Percentiles rank a stretch among this genome's conserved stretches.
phyloP scores from a whole-genome alignment of 2,329 filamentous ascomycete species.

The Verticillium isaacii region DNA sequence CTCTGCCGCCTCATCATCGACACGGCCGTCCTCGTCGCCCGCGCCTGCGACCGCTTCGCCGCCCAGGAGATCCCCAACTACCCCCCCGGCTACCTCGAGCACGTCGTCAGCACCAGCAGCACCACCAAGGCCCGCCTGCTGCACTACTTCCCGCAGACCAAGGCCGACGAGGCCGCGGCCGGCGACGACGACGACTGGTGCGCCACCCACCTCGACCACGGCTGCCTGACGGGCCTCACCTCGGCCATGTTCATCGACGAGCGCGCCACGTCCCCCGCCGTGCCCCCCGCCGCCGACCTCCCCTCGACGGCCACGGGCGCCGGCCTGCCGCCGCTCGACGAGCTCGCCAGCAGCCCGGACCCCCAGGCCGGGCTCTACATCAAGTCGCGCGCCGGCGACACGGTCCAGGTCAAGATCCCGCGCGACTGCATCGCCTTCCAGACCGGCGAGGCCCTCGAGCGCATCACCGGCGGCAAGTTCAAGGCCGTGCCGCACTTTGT shows the following conservation, averaged over 20 bases:
- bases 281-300: slow-evolving; percentile 19
- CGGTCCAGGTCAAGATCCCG: slow-evolving; percentile 90
- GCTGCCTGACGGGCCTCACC: slow-evolving; percentile 89
- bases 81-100: slow-evolving; percentile 73
- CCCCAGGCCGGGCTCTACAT: slow-evolving; percentile 89
- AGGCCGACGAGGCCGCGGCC: slow-evolving; percentile 27
- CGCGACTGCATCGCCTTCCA: slow-evolving; percentile 92
- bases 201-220: slow-evolving; percentile 83
- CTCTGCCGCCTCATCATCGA: slow-evolving; percentile 86
- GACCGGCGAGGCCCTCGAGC: slow-evolving; percentile 85
- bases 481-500: slow-evolving; percentile 97
- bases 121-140: slow-evolving; percentile 88
- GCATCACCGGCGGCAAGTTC: slow-evolving; percentile 87
- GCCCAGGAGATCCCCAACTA: slow-evolving; percentile 74
- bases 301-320: slow-evolving; percentile 15
- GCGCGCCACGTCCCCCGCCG: slow-evolving; percentile 31
- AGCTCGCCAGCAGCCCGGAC: slow-evolving; percentile 74
- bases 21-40: slow-evolving; percentile 79
- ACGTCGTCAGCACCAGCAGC: slow-evolving; percentile 76
- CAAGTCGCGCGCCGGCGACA: slow-evolving; percentile 73
- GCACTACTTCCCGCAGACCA: slow-evolving; percentile 77
- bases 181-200: slow-evolving; percentile 84
- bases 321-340: slow-evolving; percentile 51
- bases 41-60: slow-evolving; percentile 86
- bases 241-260: slow-evolving; percentile 97